These are phyloP conservation scores for Encephalitozoon romaleae DNA, from an alignment of 371 early-diverging fungal species.

Conservation along the genomic window DNA sequence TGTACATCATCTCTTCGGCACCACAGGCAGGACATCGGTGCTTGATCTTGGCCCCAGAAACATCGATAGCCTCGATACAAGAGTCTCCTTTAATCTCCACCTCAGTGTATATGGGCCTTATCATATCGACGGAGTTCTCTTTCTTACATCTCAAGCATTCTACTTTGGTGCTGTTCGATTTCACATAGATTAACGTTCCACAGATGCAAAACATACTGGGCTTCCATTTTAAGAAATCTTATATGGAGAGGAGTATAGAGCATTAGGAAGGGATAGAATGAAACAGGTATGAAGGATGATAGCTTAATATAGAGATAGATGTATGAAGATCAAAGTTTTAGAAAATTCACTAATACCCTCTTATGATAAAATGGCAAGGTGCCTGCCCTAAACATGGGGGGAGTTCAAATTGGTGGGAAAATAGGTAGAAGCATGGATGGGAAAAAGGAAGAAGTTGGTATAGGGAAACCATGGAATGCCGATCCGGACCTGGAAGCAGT, in stretches of 20 bases:
- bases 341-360: neutral
- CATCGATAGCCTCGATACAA: neutral
- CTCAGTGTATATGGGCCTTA: neutral
- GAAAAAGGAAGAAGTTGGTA: neutral
- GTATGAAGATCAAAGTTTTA: neutral
- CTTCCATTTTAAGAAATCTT: neutral
- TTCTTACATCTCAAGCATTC: constrained; percentile 34
- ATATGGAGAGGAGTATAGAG: neutral
- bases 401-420: neutral
- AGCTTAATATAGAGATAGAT: neutral
- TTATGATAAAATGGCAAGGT: neutral
- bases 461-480: neutral
- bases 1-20: constrained; percentile 83
- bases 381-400: neutral
- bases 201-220: constrained; percentile 47
- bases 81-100: constrained; percentile 5
- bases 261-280: neutral
- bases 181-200: constrained; percentile 32
- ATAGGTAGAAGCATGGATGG: neutral
- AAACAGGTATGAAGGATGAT: neutral
- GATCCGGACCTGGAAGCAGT: neutral
- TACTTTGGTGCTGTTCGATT: neutral
- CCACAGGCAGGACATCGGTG: constrained; percentile 80
- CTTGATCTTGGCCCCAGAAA: constrained; percentile 65
- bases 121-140: neutral